Base-by-base conservation (phyloP, 2,329 filamentous ascomycete species). In the Fusarium citri region DNA sequence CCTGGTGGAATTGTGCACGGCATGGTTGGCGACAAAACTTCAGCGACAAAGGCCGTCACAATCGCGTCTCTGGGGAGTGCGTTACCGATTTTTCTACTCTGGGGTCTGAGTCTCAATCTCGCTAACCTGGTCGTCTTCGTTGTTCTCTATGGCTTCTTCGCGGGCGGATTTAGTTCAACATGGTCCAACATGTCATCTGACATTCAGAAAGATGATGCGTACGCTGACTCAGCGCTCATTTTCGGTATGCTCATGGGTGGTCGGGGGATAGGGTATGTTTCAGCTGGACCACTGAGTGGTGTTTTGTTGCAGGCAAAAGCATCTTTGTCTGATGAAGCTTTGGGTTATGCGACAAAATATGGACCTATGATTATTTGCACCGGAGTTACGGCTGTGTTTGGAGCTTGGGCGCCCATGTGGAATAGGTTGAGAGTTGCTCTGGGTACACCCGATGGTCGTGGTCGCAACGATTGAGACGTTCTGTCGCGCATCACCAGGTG, bases 61-160 rank as follows among this genome's bases (percentile, higher is more conserved):
- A 77, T 90, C 5, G 88, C 87, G 0, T 86, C 87, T 0, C 59
- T 87, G 2, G 85, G 86, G 11, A 87, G 88, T 0, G 83, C 85
- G 0, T 55, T 88, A 3, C 85, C 86, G 0, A 86, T 85, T 0
- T 84, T 91, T 34, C 75, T 89, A 10, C 80, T 91, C 18, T 91
- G 89, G 89, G 89, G 88, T 0, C 68, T 85, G 5, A 83, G 85
- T 20, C 81, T 81, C 0, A 83, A 82, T 9, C 78, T 88, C 23
- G 82, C 82, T 5, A 79, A 88, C 7, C 78, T 91, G 31, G 84
- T 88, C 9, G 71, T 87, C 14, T 91, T 91, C 73, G 86, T 88
- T 8, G 76, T 89, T 16, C 80, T 85, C 6, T 91, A 89, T 69
- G 89, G 89, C 1, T 85, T 91, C 72, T 91, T 90, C 45, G 88